Conservation (phyloP, 2,329 filamentous ascomycete species). For the Chalara sp. region DNA sequence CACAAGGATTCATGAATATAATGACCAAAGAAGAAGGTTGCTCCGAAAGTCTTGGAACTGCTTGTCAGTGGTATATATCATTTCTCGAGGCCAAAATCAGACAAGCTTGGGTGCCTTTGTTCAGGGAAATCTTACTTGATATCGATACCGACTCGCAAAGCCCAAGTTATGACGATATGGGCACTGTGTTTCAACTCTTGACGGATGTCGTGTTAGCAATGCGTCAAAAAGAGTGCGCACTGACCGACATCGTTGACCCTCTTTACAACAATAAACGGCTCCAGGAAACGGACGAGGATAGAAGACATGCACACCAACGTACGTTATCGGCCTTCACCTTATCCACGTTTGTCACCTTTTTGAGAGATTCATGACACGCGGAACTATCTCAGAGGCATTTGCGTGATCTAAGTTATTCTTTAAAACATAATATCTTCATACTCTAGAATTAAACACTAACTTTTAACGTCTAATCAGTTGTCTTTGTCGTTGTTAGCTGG, state of each 20-base stretch:
- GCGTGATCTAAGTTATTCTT: no score
- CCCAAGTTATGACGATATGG: not conserved
- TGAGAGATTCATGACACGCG: no score
- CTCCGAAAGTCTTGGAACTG: not conserved
- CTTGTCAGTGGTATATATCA: not conserved
- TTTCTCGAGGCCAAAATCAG: not conserved
- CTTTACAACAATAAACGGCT: not conserved
- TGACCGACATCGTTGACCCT: not conserved
- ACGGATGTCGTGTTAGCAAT: not conserved
- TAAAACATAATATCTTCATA: no score
- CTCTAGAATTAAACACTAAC: no score
- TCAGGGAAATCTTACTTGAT: not conserved
- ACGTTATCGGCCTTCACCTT: no score
- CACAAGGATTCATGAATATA: no score
- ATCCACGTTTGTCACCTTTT: no score
- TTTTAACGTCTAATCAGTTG: not conserved
- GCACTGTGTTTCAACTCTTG: not conserved
- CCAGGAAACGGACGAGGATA: not conserved
- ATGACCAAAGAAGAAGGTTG: not conserved
- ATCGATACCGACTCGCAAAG: not conserved
- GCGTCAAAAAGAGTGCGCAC: not conserved
- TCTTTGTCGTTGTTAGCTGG: conserved; percentile 1
- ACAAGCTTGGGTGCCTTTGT: not conserved
- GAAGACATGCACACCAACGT: not conserved
- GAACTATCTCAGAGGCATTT: no score